Conservation (phyloP, 2,329 filamentous ascomycete genomes). For the Aureobasidium vineae region DNA sequence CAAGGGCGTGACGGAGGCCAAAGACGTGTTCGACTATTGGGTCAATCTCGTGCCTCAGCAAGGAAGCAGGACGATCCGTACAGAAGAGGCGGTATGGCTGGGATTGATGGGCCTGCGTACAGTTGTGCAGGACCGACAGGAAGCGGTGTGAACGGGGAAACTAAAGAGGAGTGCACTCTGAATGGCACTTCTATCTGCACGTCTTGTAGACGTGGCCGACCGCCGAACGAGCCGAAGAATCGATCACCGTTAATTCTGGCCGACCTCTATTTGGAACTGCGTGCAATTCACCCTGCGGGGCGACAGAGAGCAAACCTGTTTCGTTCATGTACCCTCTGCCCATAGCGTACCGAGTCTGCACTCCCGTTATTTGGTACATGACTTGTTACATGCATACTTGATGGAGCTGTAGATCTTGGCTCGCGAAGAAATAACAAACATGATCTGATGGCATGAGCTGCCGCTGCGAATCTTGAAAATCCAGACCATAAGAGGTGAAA, state of each 20-base stretch:
- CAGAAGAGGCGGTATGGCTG: slow-evolving; percentile 79
- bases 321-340: neutral
- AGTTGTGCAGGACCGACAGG: slow-evolving; percentile 33
- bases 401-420: neutral
- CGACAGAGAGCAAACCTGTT: slow-evolving; percentile 1
- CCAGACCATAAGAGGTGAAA: neutral
- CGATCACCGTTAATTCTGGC: neutral
- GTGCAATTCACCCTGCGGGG: neutral
- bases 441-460: neutral
- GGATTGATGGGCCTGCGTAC: slow-evolving; percentile 66
- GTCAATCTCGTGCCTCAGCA: slow-evolving; percentile 77
- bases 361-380: slow-evolving; percentile 2
- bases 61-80: slow-evolving; percentile 77
- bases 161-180: neutral
- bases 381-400: neutral
- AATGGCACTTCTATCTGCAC: neutral
- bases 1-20: slow-evolving; percentile 63
- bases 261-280: neutral
- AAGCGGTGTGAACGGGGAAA: neutral
- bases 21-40: slow-evolving; percentile 79
- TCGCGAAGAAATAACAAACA: neutral
- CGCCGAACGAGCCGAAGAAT: neutral
- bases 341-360: neutral
- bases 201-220: neutral
- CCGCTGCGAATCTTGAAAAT: neutral